Conservation (phyloP, 768 basidiomycete genomes). For the Amanita subjunquillea region DNA sequence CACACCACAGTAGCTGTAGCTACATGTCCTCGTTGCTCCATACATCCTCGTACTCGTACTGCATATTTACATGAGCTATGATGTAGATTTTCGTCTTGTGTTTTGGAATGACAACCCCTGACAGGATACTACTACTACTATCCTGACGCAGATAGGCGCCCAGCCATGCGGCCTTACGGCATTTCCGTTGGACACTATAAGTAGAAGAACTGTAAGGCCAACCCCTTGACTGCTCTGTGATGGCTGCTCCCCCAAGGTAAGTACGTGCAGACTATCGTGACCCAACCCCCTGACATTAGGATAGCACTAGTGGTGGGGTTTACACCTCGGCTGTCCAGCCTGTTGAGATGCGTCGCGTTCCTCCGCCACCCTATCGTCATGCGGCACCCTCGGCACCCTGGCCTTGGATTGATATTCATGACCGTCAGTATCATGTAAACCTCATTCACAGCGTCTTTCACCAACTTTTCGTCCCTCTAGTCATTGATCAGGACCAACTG, state of each 20-base stretch:
- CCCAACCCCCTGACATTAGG: neutral
- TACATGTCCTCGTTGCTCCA: neutral
- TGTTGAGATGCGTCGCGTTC: conserved; percentile 7
- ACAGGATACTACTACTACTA: neutral
- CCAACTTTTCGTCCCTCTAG: neutral
- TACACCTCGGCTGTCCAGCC: neutral
- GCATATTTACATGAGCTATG: neutral
- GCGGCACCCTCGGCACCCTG: conserved; percentile 36
- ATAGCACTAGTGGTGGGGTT: neutral
- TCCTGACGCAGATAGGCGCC: neutral
- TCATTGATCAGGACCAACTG: conserved; percentile 23
- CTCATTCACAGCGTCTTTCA: neutral
- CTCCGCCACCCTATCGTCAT: conserved; percentile 33
- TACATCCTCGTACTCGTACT: no score
- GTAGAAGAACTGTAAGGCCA: neutral
- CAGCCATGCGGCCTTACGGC: neutral
- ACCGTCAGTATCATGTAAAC: conserved; percentile 18
- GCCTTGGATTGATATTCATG: conserved; percentile 34
- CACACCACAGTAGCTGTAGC: neutral
- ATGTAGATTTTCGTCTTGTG: neutral
- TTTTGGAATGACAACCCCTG: no score
- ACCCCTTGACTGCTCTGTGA: neutral
- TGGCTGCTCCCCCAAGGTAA: neutral
- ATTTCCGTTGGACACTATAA: neutral
- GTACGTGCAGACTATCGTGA: neutral